Conservation (phyloP, 352 stramenopile species). For the Peronospora tabacina region DNA sequence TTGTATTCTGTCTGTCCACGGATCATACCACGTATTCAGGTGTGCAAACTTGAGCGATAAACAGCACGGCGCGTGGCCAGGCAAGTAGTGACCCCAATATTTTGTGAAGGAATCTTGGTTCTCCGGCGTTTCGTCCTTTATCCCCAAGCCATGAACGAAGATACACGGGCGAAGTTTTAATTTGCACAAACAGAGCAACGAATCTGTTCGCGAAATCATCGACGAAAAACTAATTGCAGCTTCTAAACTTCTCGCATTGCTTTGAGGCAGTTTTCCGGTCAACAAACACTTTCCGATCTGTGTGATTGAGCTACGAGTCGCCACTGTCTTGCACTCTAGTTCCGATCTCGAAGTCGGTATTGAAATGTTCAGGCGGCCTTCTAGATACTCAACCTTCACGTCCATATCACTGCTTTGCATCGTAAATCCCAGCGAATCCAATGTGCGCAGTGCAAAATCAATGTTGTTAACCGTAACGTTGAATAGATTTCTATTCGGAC, state of each 20-base stretch:
- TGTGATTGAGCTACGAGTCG: slow-evolving; percentile 9
- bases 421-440: slow-evolving; percentile 17
- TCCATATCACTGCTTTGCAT: slow-evolving; percentile 29
- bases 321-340: slow-evolving; percentile 11
- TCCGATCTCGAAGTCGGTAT: slow-evolving; percentile 2
- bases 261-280: slow-evolving; percentile 12
- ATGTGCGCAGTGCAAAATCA: slow-evolving; percentile 34
- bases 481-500: slow-evolving; percentile 21
- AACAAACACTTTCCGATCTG: slow-evolving; percentile 15
- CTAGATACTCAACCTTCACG: slow-evolving; percentile 23
- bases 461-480: slow-evolving; percentile 26
- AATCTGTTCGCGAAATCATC: not conserved
- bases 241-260: slow-evolving; percentile 6
- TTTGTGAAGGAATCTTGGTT: slow-evolving; percentile 5
- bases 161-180: slow-evolving; percentile 12
- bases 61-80: slow-evolving; percentile 15
- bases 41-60: slow-evolving; percentile 21
- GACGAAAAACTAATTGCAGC: slow-evolving; percentile 7
- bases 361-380: slow-evolving; percentile 8
- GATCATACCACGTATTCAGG: slow-evolving; percentile 26
- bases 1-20: slow-evolving; percentile 20
- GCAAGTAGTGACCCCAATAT: slow-evolving; percentile 20
- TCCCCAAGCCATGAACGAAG: slow-evolving; percentile 16
- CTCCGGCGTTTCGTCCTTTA: not conserved
- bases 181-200: slow-evolving; percentile 4